A percentile compares a stretch with the other conserved stretches of the same genome.
Evolutionary conservation across 139 green algal species (phyloP).

Genomic region (Chlorella sp.): DNA sequence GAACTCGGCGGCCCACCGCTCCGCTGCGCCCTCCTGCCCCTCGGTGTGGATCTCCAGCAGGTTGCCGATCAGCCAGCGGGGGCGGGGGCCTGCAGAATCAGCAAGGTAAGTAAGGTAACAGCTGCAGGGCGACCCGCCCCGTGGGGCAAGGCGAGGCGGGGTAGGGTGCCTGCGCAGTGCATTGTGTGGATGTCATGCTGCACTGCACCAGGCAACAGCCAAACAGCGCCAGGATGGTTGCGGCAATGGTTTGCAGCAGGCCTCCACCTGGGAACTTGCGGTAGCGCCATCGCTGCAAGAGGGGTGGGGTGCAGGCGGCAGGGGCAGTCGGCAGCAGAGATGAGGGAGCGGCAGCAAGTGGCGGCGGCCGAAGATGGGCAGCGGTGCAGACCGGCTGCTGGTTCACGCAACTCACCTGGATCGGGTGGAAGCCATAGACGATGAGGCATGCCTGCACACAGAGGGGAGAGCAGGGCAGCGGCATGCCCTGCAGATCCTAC

Average conservation of each 20-base stretch:
- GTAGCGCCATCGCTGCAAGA: conserved; percentile 3
- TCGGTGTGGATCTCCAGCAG: conserved; percentile 4
- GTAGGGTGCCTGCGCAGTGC: background rate
- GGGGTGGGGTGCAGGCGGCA: too few species aligned
- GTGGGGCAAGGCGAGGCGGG: background rate
- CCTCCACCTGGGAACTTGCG: conserved; percentile 1
- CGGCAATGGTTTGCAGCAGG: background rate
- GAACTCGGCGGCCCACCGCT: background rate
- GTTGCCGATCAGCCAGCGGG: conserved; percentile 6
- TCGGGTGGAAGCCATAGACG: background rate
- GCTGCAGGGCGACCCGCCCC: too few species aligned
- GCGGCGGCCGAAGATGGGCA: too few species aligned
- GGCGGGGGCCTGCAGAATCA: background rate
- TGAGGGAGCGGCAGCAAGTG: too few species aligned
- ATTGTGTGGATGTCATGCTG: background rate
- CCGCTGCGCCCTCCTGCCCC: background rate
- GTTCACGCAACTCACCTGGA: background rate
- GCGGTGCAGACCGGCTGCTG: too few species aligned
- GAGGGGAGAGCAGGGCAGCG: too few species aligned
- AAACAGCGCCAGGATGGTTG: background rate
- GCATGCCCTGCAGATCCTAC: too few species aligned
- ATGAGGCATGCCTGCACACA: background rate
- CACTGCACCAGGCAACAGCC: background rate
- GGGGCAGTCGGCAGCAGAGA: too few species aligned
- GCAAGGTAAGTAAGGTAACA: too few species aligned